phyloP scores from a whole-genome alignment of 1,139 yeast genomes.

The Diutina catenulata region DNA sequence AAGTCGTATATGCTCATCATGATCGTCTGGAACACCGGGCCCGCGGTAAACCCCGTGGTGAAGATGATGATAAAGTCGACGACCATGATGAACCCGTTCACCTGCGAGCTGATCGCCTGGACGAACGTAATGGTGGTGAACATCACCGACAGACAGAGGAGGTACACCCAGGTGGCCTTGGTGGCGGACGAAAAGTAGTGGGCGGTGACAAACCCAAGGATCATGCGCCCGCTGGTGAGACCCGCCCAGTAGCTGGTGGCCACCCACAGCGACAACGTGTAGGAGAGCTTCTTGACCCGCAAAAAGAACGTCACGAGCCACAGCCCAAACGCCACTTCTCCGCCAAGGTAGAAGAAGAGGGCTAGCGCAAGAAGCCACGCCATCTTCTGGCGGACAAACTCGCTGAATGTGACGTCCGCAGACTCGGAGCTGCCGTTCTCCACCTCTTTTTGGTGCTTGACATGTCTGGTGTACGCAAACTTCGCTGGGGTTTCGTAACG shows the following conservation, averaged over 20 bases:
- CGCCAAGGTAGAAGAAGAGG: slow-evolving; percentile 53
- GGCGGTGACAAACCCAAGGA: slow-evolving; percentile 51
- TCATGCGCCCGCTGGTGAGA: slow-evolving; percentile 47
- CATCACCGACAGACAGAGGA: slow-evolving; percentile 15
- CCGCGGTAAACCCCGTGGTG: slow-evolving; percentile 53
- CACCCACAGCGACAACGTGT: slow-evolving; percentile 40
- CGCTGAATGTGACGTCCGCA: not conserved
- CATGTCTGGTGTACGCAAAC: slow-evolving; percentile 24
- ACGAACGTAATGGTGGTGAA: slow-evolving; percentile 20
- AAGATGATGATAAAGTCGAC: slow-evolving; percentile 35
- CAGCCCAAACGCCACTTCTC: slow-evolving; percentile 57
- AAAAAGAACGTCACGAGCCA: slow-evolving; percentile 53
- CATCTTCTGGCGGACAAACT: slow-evolving; percentile 30
- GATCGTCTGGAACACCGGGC: slow-evolving; percentile 74
- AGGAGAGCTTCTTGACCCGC: slow-evolving; percentile 34
- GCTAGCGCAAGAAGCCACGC: slow-evolving; percentile 37
- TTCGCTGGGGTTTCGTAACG: slow-evolving; percentile 44
- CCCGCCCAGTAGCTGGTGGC: slow-evolving; percentile 60
- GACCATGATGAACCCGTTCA: no score
- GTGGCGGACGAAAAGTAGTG: slow-evolving; percentile 31
- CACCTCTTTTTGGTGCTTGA: no score
- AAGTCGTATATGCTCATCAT: slow-evolving; percentile 52
- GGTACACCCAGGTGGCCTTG: slow-evolving; percentile 34
- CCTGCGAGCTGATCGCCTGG: slow-evolving; percentile 14
- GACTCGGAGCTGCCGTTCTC: not conserved